These are phyloP conservation scores for Candida albicans DNA, from an alignment of 1,139 yeast species.

Conservation along the genomic window DNA sequence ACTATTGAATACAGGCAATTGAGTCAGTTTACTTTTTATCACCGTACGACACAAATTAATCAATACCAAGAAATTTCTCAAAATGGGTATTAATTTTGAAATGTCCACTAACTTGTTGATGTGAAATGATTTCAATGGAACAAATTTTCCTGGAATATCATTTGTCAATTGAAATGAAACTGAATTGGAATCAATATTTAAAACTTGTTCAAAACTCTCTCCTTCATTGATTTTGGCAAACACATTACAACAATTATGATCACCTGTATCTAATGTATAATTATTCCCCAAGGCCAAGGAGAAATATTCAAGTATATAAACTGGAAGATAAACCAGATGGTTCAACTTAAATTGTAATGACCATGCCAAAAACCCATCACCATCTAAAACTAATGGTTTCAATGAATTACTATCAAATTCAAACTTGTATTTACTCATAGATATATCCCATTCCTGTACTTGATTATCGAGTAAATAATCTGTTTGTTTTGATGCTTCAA, in stretches of 20 bases:
- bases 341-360: constrained; percentile 25
- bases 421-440: constrained; percentile 6
- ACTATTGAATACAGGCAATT: constrained; percentile 1
- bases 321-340: constrained; percentile 29
- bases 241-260: constrained; percentile 10
- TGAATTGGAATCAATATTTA: constrained; percentile 5
- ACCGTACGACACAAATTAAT: constrained; percentile 21
- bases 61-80: constrained; percentile 35
- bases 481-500: constrained; percentile 7
- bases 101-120: constrained; percentile 27
- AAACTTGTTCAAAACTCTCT: constrained; percentile 15
- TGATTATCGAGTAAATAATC: constrained; percentile 24
- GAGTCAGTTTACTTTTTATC: constrained; percentile 2
- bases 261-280: constrained; percentile 10
- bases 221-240: constrained; percentile 22
- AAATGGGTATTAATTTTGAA: constrained; percentile 25
- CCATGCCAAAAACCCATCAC: constrained; percentile 15
- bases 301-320: constrained; percentile 28
- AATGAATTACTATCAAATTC: constrained; percentile 13
- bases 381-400: constrained; percentile 5
- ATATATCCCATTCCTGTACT: constrained; percentile 21
- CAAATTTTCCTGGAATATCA: constrained; percentile 15
- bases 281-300: constrained; percentile 21
- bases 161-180: constrained; percentile 12
- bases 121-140: constrained; percentile 23